Evolutionary conservation across 179 eudicot genomes (phyloP).

Genomic region (Monotropa hypopitys): DNA sequence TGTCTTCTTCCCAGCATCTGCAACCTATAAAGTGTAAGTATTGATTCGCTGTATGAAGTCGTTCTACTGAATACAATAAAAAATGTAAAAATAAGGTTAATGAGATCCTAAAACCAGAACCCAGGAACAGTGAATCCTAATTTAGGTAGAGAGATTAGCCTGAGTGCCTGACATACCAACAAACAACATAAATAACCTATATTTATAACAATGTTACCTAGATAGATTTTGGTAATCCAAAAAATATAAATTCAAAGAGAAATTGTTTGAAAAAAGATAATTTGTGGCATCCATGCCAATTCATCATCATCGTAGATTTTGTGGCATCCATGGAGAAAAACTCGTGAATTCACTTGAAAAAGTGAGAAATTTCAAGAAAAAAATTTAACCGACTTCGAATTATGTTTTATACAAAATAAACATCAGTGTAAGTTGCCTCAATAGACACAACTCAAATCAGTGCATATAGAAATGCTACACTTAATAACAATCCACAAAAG

Average conservation of each 20-base stretch:
- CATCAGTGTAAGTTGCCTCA: background rate
- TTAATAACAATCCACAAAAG: background rate
- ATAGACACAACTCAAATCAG: background rate
- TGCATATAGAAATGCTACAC: background rate
- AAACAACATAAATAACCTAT: background rate
- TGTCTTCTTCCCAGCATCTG: constrained; percentile 90
- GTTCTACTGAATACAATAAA: background rate
- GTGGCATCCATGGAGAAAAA: background rate
- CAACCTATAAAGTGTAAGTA: constrained; percentile 4
- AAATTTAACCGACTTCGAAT: background rate
- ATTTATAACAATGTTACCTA: background rate
- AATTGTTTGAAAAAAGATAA: too few species aligned
- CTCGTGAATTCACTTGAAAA: background rate
- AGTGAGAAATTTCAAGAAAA: background rate
- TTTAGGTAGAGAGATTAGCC: background rate
- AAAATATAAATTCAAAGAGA: background rate
- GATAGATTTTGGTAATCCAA: background rate
- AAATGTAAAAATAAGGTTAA: background rate
- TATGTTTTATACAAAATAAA: background rate
- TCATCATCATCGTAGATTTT: background rate
- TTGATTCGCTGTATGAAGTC: background rate
- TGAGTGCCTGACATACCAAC: background rate
- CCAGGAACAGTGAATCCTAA: background rate
- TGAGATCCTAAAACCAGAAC: background rate
- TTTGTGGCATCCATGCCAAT: too few species aligned